Percentiles rank a stretch among this genome's conserved stretches.
phyloP scores from a whole-genome alignment of 2,329 filamentous ascomycete genomes.

The Curvularia sp. region DNA sequence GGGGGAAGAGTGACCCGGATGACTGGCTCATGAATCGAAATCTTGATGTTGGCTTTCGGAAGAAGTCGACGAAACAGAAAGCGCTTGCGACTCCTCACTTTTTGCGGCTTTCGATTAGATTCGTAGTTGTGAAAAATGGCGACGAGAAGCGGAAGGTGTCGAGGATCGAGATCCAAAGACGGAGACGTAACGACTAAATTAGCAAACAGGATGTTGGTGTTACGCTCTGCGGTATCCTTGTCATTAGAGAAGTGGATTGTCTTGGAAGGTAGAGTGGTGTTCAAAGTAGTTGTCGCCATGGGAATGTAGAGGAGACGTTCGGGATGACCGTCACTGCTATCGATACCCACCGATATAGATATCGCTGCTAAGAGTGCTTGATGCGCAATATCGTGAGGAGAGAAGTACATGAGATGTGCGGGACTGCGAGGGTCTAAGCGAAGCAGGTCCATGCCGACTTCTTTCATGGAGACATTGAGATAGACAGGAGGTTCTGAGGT shows the following conservation, averaged over 20 bases:
- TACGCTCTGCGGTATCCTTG: slow-evolving; percentile 78
- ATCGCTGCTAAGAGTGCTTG: slow-evolving; percentile 91
- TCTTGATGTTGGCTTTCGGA: slow-evolving; percentile 92
- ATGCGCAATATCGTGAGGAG: slow-evolving; percentile 88
- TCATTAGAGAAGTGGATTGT: slow-evolving; percentile 80
- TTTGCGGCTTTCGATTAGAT: slow-evolving; percentile 32
- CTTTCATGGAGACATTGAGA: slow-evolving; percentile 92
- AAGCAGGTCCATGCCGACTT: slow-evolving; percentile 91
- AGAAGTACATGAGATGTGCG: slow-evolving; percentile 98
- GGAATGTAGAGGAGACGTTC: slow-evolving; percentile 92
- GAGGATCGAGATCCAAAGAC: slow-evolving; percentile 89
- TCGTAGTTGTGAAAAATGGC: slow-evolving; percentile 69
- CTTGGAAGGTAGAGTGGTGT: slow-evolving; percentile 93
- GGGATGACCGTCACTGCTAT: slow-evolving; percentile 84
- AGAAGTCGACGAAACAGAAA: slow-evolving; percentile 86
- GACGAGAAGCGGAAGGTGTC: slow-evolving; percentile 84
- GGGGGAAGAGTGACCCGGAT: slow-evolving; percentile 86
- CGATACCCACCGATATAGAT: slow-evolving; percentile 88
- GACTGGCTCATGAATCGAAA: slow-evolving; percentile 96
- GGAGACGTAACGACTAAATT: slow-evolving; percentile 97
- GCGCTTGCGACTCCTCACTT: slow-evolving; percentile 51
- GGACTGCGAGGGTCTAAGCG: slow-evolving; percentile 90
- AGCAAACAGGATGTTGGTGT: slow-evolving; percentile 94
- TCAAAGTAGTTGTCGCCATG: slow-evolving; percentile 95
- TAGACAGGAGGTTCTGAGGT: slow-evolving; percentile 74